Base-by-base conservation (phyloP, 176 grass and related monocot genomes). In the Aegilops longissima region DNA sequence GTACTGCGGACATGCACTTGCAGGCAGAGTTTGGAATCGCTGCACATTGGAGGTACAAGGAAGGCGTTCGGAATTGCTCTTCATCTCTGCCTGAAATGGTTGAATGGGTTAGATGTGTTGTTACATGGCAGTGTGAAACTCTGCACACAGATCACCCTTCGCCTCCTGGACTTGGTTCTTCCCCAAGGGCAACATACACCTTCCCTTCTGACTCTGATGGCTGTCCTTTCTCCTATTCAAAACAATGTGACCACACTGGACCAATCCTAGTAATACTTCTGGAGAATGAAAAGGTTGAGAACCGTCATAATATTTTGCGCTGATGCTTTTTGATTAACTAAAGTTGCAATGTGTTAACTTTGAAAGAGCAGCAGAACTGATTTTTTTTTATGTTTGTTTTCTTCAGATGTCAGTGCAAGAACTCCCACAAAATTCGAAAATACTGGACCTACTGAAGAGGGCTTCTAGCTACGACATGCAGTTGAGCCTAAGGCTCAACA, bases 1-100 rank as follows among this genome's bases (percentile, higher is more conserved):
- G 95, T 83, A 98, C 89, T 4, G 91, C 83, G 85, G 91, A 90
- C 49, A 97, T 97, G 95, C 95, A 97, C 86, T 65, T 92, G 74
- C 85, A 98, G 84, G 93, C 93, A 61, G 93, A 98, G 84, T 95
- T 86, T 84, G 96, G 90, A 83, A 89, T 89, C 77, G 88, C 93
- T 84, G 90, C 96, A 38, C 93, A 96, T 66, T 95, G 90, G 90
- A 92, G 88, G 85, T 98, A 96, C 82, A 98, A 98, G 87, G 92
- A 93, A 88, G 75, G 71, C 21, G 67, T 77, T 33, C 73, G 80
- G 2, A 84, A 74, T 66, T 73, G 80, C 73, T 88, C 36, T 74
- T 81, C 70, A 8, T 90, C 62, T 85, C 84, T 90, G 82, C 85
- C 87, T 86, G 89, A 96, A 74, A 91, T 88, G 74, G 86, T 93